These are phyloP conservation scores for Fusarium nematophilum DNA, from an alignment of 2,329 filamentous ascomycete species.

Conservation along the genomic window DNA sequence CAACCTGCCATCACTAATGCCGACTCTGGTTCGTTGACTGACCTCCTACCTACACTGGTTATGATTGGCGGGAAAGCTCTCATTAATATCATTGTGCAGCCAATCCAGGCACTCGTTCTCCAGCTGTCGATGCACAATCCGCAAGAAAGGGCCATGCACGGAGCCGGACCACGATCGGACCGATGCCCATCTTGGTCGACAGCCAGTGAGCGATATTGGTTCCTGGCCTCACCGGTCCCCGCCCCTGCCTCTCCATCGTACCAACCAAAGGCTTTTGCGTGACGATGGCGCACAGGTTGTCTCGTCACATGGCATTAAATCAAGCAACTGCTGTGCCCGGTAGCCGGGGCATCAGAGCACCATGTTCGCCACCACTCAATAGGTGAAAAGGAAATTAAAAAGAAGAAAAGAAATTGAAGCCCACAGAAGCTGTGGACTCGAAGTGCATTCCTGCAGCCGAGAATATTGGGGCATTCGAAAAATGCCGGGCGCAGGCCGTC, in stretches of 20 bases:
- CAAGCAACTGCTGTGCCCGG: too few species aligned
- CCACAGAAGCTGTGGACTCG: constrained; percentile 18
- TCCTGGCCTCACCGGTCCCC: constrained; percentile 43
- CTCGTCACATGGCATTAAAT: constrained; percentile 40
- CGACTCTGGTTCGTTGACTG: constrained; percentile 9
- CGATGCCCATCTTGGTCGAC: constrained; percentile 26
- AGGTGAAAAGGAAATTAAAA: constrained; percentile 10
- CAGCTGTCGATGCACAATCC: constrained; percentile 9
- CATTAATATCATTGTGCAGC: constrained; percentile 22
- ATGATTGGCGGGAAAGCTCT: constrained; percentile 6
- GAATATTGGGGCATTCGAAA: constrained; percentile 16
- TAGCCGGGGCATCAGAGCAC: constrained; percentile 15
- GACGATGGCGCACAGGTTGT: constrained; percentile 41
- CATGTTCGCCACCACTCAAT: constrained; percentile 21
- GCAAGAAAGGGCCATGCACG: constrained; percentile 17
- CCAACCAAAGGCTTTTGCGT: constrained; percentile 44
- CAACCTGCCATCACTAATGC: constrained; percentile 11
- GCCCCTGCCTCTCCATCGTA: constrained; percentile 36
- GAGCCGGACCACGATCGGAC: constrained; percentile 34
- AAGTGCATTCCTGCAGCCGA: constrained; percentile 21
- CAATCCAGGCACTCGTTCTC: constrained; percentile 11
- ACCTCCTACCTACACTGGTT: too few species aligned
- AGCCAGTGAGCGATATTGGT: constrained; percentile 32
- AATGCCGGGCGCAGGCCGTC: constrained; percentile 20
- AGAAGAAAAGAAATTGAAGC: constrained; percentile 3